These are phyloP conservation scores for Saccharomycopsis amapae DNA, from an alignment of 805 yeast genomes.

Conservation along the genomic window DNA sequence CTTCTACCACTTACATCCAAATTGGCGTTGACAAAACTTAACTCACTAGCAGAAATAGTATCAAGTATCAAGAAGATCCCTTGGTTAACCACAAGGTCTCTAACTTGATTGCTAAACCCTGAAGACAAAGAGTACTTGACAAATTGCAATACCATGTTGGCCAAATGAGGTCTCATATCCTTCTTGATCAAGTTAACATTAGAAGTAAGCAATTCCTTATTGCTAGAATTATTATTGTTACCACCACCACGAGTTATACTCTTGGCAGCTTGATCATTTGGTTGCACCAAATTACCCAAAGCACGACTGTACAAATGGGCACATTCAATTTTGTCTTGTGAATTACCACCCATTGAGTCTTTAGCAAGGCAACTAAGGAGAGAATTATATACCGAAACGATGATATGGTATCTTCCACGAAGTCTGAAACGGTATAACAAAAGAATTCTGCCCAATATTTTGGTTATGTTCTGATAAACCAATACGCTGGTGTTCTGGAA, in stretches of 20 bases:
- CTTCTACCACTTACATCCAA: conserved; percentile 65
- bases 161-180: conserved; percentile 56
- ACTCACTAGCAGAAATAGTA: conserved; percentile 58
- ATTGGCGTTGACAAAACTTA: conserved; percentile 52
- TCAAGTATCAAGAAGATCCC: conserved; percentile 64
- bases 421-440: conserved; percentile 65
- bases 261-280: conserved; percentile 35
- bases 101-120: conserved; percentile 41
- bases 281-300: conserved; percentile 67
- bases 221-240: conserved; percentile 26
- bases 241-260: conserved; percentile 24
- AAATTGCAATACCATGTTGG: conserved; percentile 52
- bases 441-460: conserved; percentile 51
- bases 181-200: conserved; percentile 48
- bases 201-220: conserved; percentile 41
- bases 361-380: conserved; percentile 31
- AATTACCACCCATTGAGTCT: not conserved
- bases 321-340: conserved; percentile 25
- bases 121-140: conserved; percentile 44
- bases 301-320: conserved; percentile 51
- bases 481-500: not conserved
- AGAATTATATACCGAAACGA: conserved; percentile 42
- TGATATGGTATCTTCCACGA: conserved; percentile 64
- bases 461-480: conserved; percentile 30
- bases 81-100: conserved; percentile 38